A percentile compares a stretch with the other conserved stretches of the same genome.
These are phyloP conservation scores for Botrytis byssoidea DNA, from an alignment of 2,329 filamentous ascomycete genomes.

Conservation along the genomic window DNA sequence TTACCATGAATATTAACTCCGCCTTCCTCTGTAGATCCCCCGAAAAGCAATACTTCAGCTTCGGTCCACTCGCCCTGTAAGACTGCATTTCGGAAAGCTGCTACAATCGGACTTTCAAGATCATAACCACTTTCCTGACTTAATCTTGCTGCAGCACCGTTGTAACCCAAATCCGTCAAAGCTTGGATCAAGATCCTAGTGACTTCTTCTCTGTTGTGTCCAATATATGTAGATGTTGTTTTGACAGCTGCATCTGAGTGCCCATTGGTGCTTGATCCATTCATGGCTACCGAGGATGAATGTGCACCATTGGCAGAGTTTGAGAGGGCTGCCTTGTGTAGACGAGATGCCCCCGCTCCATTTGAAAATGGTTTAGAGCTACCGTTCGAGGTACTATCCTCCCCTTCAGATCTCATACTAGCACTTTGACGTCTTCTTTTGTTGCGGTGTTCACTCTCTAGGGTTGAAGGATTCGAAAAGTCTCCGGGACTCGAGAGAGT, in stretches of 20 bases:
- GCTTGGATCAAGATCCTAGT: constrained; percentile 91
- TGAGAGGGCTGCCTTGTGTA: constrained; percentile 45
- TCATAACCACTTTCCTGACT: constrained; percentile 81
- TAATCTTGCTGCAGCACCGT: constrained; percentile 70
- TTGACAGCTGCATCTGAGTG: constrained; percentile 29
- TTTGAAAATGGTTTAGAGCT: constrained; percentile 54
- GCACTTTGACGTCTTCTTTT: constrained; percentile 58
- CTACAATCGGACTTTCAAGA: constrained; percentile 80
- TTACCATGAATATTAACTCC: constrained; percentile 47
- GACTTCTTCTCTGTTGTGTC: constrained; percentile 89
- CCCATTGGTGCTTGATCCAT: constrained; percentile 48
- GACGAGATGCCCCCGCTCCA: constrained; percentile 48
- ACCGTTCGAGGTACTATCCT: constrained; percentile 54
- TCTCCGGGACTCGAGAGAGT: constrained; percentile 33
- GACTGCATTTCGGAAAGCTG: constrained; percentile 80
- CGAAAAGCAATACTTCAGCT: constrained; percentile 79
- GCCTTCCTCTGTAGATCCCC: constrained; percentile 45
- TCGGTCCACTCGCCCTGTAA: constrained; percentile 77
- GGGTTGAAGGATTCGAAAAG: constrained; percentile 25
- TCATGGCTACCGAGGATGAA: constrained; percentile 49
- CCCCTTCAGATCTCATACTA: constrained; percentile 64
- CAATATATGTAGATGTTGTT: constrained; percentile 58
- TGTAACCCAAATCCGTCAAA: constrained; percentile 83
- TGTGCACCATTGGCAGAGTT: constrained; percentile 49
- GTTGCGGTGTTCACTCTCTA: constrained; percentile 42